phyloP scores from a whole-genome alignment of 208 protist genomes.

The Leishmania martiniquensis region DNA sequence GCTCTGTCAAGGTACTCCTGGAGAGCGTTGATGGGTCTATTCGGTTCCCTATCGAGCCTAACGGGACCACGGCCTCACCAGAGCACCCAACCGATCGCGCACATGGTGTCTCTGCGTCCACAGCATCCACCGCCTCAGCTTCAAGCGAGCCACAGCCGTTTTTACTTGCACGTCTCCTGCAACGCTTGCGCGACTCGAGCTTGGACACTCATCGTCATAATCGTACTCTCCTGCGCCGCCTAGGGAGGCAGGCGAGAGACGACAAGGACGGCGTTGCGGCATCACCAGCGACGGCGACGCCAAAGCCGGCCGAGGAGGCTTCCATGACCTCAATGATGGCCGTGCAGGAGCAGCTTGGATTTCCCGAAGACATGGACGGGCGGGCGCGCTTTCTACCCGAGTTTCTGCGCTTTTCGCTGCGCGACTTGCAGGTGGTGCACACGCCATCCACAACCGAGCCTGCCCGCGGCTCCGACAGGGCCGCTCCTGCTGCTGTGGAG shows the following conservation, averaged over 20 bases:
- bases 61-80: not conserved
- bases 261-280: not conserved
- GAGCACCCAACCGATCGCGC: not conserved
- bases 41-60: conserved; percentile 21
- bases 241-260: not conserved
- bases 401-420: conserved; percentile 28
- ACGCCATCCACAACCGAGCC: not conserved
- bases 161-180: conserved; percentile 26
- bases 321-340: not conserved
- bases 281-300: not conserved
- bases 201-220: conserved; percentile 18
- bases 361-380: conserved; percentile 20
- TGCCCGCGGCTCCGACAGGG: not conserved
- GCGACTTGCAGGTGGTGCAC: conserved; percentile 35
- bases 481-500: not conserved
- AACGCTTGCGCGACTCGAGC: conserved; percentile 32
- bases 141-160: conserved; percentile 5
- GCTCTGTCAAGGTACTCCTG: conserved; percentile 31
- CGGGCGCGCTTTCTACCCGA: conserved; percentile 38
- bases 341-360: conserved; percentile 27
- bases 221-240: conserved; percentile 6
- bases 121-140: not conserved
- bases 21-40: conserved; percentile 35
- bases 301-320: not conserved
- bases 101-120: not conserved